Evolutionary conservation across 768 basidiomycete genomes (phyloP), one percentile per base, ranked within the genome.

Genomic region (Russula earlei): DNA sequence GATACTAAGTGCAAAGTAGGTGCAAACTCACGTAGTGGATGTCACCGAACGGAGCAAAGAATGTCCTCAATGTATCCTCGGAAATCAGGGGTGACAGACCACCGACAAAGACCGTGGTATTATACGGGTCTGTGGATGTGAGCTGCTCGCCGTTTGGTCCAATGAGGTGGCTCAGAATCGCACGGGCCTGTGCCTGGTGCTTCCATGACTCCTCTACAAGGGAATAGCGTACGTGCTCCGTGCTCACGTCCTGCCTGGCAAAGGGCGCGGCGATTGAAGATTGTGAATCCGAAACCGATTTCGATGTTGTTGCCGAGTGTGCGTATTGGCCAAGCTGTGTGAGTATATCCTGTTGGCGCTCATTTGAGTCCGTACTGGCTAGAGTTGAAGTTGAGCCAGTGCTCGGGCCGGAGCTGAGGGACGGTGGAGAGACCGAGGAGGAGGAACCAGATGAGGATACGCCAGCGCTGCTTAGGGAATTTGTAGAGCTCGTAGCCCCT

Each of bases 21-120:
- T 51, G 47, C 27, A 44, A 15, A 72, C 85, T 54, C 67, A 91
- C 91, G 66, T 94, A 93, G 68, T 92, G 89, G 53, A 93, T 93
- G 58, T 90, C 89, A 44, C 91, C 91, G 65, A 92, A 94, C n/a
- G 91, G 90, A 11, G 81, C 78, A 69, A 94, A 94, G 70, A 92
- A 92, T 3, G 89, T 90, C 68, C 90, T 76, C 65, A 96, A 70
- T 2, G 91, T 94, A 45, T 95, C 93, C 71, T 95, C 93, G 25
- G 85, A 84, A 42, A 96, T 93, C 56, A 92, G 70, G 17, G 89
- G 89, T 10, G 87, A 89, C 50, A 95, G 67, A 0, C 92, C 93
- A 24, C 93, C 93, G 19, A 96, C 93, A 60, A 96, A 96, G 5
- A 91, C 92, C 2, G 93, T 96, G 14, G 92, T 94, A 65, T 95